phyloP scores from a whole-genome alignment of 805 yeast genomes.

The Candida tammaniensis region DNA sequence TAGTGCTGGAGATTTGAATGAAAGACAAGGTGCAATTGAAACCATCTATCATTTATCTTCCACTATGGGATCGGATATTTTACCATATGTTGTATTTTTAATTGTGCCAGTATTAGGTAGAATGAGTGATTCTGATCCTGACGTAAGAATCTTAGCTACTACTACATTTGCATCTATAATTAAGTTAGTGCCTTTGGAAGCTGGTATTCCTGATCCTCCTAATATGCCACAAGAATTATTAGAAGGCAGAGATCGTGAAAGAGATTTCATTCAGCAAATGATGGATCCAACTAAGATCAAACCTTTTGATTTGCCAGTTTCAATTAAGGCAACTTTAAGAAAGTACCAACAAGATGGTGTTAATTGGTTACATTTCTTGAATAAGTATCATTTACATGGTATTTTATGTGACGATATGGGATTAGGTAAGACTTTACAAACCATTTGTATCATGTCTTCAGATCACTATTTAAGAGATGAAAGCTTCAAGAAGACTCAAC shows the following conservation, averaged over 20 bases:
- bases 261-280: slow-evolving; percentile 95
- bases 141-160: slow-evolving; percentile 86
- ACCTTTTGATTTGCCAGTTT: slow-evolving; percentile 84
- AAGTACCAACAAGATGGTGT: slow-evolving; percentile 98
- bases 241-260: slow-evolving; percentile 87
- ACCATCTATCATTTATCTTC: slow-evolving; percentile 80
- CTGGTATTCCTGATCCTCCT: slow-evolving; percentile 93
- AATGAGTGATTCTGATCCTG: slow-evolving; percentile 93
- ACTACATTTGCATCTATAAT: slow-evolving; percentile 96
- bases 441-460: slow-evolving; percentile 94
- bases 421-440: slow-evolving; percentile 92
- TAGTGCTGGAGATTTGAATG: slow-evolving; percentile 65
- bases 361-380: slow-evolving; percentile 94
- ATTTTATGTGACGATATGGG: slow-evolving; percentile 99
- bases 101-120: slow-evolving; percentile 96
- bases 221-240: slow-evolving; percentile 83
- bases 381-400: slow-evolving; percentile 94
- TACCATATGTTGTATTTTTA: slow-evolving; percentile 92
- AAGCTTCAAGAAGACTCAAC: slow-evolving; percentile 56
- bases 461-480: slow-evolving; percentile 86
- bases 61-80: slow-evolving; percentile 81
- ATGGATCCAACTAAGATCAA: slow-evolving; percentile 92
- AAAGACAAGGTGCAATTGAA: slow-evolving; percentile 93
- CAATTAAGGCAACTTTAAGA: slow-evolving; percentile 88
- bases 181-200: slow-evolving; percentile 93